phyloP scores from a whole-genome alignment of 768 basidiomycete species.

The Phanerochaete carnosa region DNA sequence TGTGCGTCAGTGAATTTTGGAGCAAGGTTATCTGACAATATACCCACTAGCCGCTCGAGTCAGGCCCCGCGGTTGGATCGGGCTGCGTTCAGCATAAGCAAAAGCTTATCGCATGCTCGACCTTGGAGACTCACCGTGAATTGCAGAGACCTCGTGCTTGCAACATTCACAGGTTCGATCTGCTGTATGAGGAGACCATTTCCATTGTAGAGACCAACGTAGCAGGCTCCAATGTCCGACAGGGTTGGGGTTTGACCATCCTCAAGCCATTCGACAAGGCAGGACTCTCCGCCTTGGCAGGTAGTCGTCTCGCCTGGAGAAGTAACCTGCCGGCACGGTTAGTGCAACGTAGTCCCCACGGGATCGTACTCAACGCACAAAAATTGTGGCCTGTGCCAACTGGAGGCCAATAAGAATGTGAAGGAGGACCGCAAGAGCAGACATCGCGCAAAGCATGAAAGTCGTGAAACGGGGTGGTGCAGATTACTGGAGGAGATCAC shows the following conservation, averaged over 20 bases:
- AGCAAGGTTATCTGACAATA: neutral
- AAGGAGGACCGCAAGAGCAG: neutral
- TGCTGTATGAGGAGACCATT: constrained; percentile 55
- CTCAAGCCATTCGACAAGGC: constrained; percentile 60
- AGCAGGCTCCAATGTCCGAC: constrained; percentile 46
- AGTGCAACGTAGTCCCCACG: neutral
- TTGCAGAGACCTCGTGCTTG: constrained; percentile 39
- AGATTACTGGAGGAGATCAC: neutral
- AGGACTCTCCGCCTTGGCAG: constrained; percentile 53
- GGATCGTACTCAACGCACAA: neutral
- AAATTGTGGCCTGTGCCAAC: neutral
- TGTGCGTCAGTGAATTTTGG: constrained; percentile 1
- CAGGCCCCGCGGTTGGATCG: constrained; percentile 50
- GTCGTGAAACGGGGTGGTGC: neutral
- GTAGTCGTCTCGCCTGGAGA: constrained; percentile 37
- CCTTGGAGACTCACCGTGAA: constrained; percentile 51
- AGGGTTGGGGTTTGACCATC: constrained; percentile 52
- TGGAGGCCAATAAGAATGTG: neutral
- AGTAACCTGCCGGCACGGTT: constrained; percentile 36
- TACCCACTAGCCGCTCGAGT: constrained; percentile 58
- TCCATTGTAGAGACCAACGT: constrained; percentile 58
- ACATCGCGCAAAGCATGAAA: neutral
- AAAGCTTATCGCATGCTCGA: neutral
- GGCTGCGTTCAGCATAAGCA: constrained; percentile 36
- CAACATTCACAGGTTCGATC: constrained; percentile 53